Conservation (phyloP, 139 green algal genomes). For the Micromonas pusilla region DNA sequence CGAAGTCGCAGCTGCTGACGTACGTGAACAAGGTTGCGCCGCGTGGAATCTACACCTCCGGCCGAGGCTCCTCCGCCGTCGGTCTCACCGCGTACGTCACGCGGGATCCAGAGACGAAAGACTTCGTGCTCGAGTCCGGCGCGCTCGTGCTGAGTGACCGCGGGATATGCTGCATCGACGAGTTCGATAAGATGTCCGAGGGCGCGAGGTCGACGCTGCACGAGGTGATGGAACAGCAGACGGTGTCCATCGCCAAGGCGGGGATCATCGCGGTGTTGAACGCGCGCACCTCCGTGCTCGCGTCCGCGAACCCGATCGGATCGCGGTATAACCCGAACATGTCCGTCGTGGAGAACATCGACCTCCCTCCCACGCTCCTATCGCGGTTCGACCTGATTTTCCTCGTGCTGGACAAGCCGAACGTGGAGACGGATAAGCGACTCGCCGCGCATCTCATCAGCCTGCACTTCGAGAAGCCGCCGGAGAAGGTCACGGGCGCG, state of each 20-base stretch:
- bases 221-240: conserved; percentile 99
- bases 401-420: conserved; percentile 81
- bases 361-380: conserved; percentile 88
- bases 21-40: conserved; percentile 95
- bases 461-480: conserved; percentile 62
- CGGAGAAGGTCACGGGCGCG: conserved; percentile 35
- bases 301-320: conserved; percentile 66
- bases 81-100: conserved; percentile 95
- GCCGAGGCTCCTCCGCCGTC: conserved; percentile 82
- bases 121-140: conserved; percentile 93
- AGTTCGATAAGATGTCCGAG: conserved; percentile 99
- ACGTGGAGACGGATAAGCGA: conserved; percentile 68
- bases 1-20: conserved; percentile 90
- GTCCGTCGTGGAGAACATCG: conserved; percentile 93
- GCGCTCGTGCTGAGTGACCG: conserved; percentile 88
- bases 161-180: conserved; percentile 97
- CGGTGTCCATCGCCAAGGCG: conserved; percentile 94
- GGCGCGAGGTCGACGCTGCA: conserved; percentile 75
- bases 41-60: conserved; percentile 90
- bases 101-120: conserved; percentile 78
- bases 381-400: conserved; percentile 93
- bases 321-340: conserved; percentile 79
- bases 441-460: conserved; percentile 85
- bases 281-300: conserved; percentile 80
- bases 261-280: conserved; percentile 97